phyloP scores from a whole-genome alignment of 176 grass and related monocot species.

The Eragrostis nindensis region DNA sequence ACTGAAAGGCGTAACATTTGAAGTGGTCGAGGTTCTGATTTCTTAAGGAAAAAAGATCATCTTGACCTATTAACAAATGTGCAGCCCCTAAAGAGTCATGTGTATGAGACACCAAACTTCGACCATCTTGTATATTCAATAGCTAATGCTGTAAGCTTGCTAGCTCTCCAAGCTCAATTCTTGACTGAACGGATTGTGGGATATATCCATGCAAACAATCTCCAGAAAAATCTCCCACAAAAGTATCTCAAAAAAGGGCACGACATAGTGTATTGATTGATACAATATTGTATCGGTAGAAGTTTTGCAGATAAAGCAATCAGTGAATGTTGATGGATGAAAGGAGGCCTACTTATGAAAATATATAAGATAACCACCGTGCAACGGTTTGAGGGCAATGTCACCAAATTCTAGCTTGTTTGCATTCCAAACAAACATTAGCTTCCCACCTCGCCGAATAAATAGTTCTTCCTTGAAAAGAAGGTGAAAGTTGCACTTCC shows the following conservation, averaged over 20 bases:
- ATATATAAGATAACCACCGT: slow-evolving; percentile 79
- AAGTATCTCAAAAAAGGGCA: slow-evolving; percentile 5
- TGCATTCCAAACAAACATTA: slow-evolving; percentile 58
- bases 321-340: slow-evolving; percentile 85
- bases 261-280: slow-evolving; percentile 60
- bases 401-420: slow-evolving; percentile 79
- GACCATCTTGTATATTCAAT: slow-evolving; percentile 77
- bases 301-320: slow-evolving; percentile 72
- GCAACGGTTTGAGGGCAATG: slow-evolving; percentile 51
- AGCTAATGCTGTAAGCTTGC: slow-evolving; percentile 66
- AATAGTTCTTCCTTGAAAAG: no score
- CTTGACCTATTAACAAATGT: slow-evolving; percentile 57
- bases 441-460: slow-evolving; percentile 45
- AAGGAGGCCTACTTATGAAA: slow-evolving; percentile 85
- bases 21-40: slow-evolving; percentile 68
- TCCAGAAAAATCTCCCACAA: slow-evolving; percentile 87
- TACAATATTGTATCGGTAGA: slow-evolving; percentile 52
- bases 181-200: slow-evolving; percentile 69
- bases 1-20: slow-evolving; percentile 61
- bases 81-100: slow-evolving; percentile 79
- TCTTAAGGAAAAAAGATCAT: slow-evolving; percentile 57
- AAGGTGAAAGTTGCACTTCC: no score
- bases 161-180: slow-evolving; percentile 71
- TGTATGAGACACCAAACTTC: slow-evolving; percentile 71
- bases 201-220: slow-evolving; percentile 93